Evolutionary conservation across 371 early-diverging fungal genomes (phyloP).

Genomic region (Cokeromyces recurvatus): DNA sequence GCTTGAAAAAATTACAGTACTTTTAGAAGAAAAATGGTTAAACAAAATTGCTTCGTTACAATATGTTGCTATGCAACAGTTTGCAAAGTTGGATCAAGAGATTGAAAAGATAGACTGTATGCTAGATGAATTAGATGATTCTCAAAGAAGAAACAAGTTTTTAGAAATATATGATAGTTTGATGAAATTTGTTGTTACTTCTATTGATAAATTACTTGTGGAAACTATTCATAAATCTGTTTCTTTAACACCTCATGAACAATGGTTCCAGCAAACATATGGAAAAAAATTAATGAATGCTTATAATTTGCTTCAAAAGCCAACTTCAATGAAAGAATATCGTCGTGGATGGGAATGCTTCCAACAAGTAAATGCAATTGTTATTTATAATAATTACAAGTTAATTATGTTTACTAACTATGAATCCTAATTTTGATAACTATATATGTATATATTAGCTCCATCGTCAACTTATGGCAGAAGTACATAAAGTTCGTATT

Average conservation of each 20-base stretch:
- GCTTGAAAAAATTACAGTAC: conserved; percentile 68
- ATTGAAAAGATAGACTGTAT: no score
- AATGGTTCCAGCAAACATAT: conserved; percentile 59
- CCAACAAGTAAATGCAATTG: conserved; percentile 58
- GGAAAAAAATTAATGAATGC: conserved; percentile 51
- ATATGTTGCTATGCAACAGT: conserved; percentile 16
- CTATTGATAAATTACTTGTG: conserved; percentile 48
- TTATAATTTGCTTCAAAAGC: conserved; percentile 42
- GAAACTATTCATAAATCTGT: conserved; percentile 30
- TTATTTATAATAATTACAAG: no score
- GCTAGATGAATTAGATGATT: conserved; percentile 15
- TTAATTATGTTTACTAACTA: no score
- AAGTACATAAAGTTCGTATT: conserved; percentile 53
- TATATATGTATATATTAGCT: no score
- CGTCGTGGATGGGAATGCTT: conserved; percentile 58
- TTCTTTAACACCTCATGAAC: conserved; percentile 60
- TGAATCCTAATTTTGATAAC: no score
- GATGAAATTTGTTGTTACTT: conserved; percentile 53
- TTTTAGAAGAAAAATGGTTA: conserved; percentile 83
- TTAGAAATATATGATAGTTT: conserved; percentile 51
- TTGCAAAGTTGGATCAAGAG: neutral
- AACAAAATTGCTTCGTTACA: conserved; percentile 65
- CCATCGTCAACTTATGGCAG: conserved; percentile 52
- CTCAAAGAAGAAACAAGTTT: conserved; percentile 45
- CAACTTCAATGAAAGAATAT: conserved; percentile 45